phyloP scores from a whole-genome alignment of 192 early-diverging fungal species.

The Geranomyces variabilis region DNA sequence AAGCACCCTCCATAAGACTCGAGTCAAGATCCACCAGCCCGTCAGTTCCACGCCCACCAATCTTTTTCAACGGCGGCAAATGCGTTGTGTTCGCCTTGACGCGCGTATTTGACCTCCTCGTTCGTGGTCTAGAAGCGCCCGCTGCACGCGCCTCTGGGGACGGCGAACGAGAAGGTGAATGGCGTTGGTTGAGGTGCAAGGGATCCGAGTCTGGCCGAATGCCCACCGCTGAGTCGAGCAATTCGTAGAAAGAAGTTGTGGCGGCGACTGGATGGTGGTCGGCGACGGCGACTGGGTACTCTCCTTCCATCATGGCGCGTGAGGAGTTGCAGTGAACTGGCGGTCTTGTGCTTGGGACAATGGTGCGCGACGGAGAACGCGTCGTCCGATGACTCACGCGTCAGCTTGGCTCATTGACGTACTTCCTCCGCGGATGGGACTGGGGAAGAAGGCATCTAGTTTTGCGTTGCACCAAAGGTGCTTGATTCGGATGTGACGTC shows the following conservation, averaged over 20 bases:
- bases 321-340: too few relatives aligned
- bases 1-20: background rate
- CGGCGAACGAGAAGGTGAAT: background rate
- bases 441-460: too few relatives aligned
- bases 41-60: background rate
- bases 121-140: background rate
- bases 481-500: too few relatives aligned
- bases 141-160: background rate
- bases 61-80: background rate
- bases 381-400: too few relatives aligned
- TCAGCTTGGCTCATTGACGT: too few relatives aligned
- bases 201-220: slow-evolving; percentile 5
- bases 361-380: too few relatives aligned
- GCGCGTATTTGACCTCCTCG: background rate
- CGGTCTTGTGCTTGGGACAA: too few relatives aligned
- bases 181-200: background rate
- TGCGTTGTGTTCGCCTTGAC: background rate
- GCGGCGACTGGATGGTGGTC: background rate
- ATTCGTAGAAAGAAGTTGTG: slow-evolving; percentile 7
- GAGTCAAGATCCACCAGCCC: too few relatives aligned
- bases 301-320: too few relatives aligned
- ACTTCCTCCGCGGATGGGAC: too few relatives aligned
- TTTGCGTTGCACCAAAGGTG: too few relatives aligned
- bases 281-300: background rate
- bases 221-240: slow-evolving; percentile 11